A percentile compares a stretch with the other conserved stretches of the same genome.
phyloP scores from a whole-genome alignment of 2,329 filamentous ascomycete genomes.

The Dactylellina drechsleri region DNA sequence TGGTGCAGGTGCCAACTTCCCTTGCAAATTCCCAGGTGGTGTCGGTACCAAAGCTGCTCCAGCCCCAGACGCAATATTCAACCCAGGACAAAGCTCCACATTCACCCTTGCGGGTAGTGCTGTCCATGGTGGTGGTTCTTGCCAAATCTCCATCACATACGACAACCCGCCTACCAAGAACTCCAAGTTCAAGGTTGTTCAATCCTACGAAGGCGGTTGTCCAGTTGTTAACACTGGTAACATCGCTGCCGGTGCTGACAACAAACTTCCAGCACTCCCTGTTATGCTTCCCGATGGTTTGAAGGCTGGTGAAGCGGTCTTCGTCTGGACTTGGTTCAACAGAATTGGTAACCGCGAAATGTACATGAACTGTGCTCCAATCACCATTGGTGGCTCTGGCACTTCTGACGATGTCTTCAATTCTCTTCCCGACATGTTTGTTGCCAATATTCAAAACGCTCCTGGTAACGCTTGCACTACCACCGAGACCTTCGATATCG shows the following conservation, averaged over 20 bases:
- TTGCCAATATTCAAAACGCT: slow-evolving; percentile 69
- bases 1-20: slow-evolving; percentile 74
- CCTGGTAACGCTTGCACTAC: slow-evolving; percentile 68
- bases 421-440: slow-evolving; percentile 77
- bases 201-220: slow-evolving; percentile 87
- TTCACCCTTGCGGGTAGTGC: slow-evolving; percentile 77
- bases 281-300: slow-evolving; percentile 75
- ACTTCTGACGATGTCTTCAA: slow-evolving; percentile 65
- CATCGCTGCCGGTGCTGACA: slow-evolving; percentile 66
- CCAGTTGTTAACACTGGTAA: slow-evolving; percentile 74
- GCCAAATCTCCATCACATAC: slow-evolving; percentile 86
- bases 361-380: slow-evolving; percentile 94
- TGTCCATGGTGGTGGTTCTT: slow-evolving; percentile 89
- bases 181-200: slow-evolving; percentile 86
- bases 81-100: slow-evolving; percentile 70
- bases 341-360: slow-evolving; percentile 91
- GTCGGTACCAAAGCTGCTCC: slow-evolving; percentile 62
- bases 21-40: slow-evolving; percentile 76
- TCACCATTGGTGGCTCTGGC: slow-evolving; percentile 70
- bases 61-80: slow-evolving; percentile 67
- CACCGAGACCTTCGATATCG: slow-evolving; percentile 67
- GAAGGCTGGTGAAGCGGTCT: slow-evolving; percentile 77
- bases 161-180: slow-evolving; percentile 74
- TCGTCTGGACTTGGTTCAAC: slow-evolving; percentile 97
- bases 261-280: slow-evolving; percentile 64